phyloP scores from a whole-genome alignment of 495 filamentous ascomycete species.

The Melanomma pulvis-pyrius region DNA sequence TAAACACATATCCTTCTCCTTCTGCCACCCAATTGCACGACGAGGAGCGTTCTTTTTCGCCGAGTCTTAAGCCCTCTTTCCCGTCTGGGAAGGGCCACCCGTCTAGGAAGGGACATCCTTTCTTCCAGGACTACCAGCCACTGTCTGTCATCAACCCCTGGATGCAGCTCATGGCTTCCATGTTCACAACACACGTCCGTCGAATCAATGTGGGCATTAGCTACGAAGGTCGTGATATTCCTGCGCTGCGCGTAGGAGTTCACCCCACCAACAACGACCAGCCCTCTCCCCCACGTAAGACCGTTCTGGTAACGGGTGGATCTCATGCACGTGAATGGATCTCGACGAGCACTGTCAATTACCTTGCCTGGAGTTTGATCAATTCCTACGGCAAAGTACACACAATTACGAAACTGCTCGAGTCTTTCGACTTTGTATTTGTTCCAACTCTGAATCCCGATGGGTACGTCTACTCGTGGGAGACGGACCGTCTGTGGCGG shows the following conservation, averaged over 20 bases:
- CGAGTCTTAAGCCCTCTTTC: conserved; percentile 29
- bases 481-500: conserved; percentile 88
- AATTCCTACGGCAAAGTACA: conserved; percentile 71
- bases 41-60: conserved; percentile 37
- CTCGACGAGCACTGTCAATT: conserved; percentile 87
- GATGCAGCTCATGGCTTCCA: conserved; percentile 85
- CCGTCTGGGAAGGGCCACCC: conserved; percentile 30
- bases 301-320: conserved; percentile 81
- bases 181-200: conserved; percentile 79
- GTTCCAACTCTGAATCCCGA: conserved; percentile 91
- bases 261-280: conserved; percentile 51
- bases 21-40: conserved; percentile 30
- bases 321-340: conserved; percentile 96
- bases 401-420: conserved; percentile 72
- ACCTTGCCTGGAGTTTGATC: conserved; percentile 86
- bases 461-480: conserved; percentile 93
- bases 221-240: conserved; percentile 84
- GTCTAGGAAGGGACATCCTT: conserved; percentile 63
- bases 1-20: conserved; percentile 69
- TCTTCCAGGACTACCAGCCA: conserved; percentile 87
- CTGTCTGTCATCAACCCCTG: conserved; percentile 77
- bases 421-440: conserved; percentile 84
- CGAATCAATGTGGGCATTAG: conserved; percentile 76
- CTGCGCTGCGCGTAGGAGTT: conserved; percentile 77
- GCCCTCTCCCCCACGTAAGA: conserved; percentile 60